Evolutionary conservation across 169 alveolate genomes (phyloP).

Genomic region (Perkinsus olseni): DNA sequence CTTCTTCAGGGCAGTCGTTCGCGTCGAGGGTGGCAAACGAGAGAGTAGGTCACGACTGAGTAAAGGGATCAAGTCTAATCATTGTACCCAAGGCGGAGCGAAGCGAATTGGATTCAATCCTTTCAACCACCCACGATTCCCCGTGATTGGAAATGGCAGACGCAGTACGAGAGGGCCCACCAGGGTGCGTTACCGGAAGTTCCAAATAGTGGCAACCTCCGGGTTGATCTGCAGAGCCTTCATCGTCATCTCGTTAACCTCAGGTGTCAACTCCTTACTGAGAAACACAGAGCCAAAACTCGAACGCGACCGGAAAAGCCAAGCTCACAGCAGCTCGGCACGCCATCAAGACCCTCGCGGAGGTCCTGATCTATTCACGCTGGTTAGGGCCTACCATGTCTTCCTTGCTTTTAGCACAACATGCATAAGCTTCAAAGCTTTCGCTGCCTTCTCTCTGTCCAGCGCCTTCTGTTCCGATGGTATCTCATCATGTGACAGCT

Average conservation of each 20-base stretch:
- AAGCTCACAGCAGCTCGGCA: too few relatives aligned
- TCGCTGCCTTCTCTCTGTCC: neutral
- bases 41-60: neutral
- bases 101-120: too few relatives aligned
- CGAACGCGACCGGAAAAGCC: neutral
- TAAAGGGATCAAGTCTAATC: too few relatives aligned
- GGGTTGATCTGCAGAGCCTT: slow-evolving; percentile 23
- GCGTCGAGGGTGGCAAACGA: neutral
- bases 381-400: neutral
- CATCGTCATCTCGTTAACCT: slow-evolving; percentile 18
- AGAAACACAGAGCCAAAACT: neutral
- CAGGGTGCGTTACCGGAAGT: slow-evolving; percentile 11
- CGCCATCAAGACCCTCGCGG: too few relatives aligned
- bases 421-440: neutral
- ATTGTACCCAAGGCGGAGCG: too few relatives aligned
- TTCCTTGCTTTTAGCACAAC: neutral
- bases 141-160: neutral
- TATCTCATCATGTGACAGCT: neutral
- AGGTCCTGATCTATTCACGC: too few relatives aligned
- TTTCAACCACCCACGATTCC: too few relatives aligned
- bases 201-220: slow-evolving; percentile 35
- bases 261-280: neutral
- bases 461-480: neutral
- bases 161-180: neutral
- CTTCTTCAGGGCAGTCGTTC: neutral